Conservation (phyloP, 371 early-diverging fungal species). For the Rhizopus sp. region DNA sequence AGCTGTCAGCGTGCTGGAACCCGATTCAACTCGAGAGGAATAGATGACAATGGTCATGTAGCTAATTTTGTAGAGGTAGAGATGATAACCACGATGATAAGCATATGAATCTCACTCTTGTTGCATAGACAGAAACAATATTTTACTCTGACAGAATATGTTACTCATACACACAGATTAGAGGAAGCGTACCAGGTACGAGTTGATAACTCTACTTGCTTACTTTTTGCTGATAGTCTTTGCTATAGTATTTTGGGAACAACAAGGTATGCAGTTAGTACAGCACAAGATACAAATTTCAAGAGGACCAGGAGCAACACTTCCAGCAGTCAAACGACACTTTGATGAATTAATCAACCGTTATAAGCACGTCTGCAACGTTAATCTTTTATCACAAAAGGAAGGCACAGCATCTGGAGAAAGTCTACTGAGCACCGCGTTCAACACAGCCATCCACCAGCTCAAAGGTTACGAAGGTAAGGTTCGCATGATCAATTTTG, state of each 20-base stretch:
- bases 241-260: slow-evolving; percentile 91
- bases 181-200: slow-evolving; percentile 92
- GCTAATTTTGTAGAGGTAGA: slow-evolving; percentile 97
- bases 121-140: slow-evolving; percentile 70
- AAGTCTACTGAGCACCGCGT: slow-evolving; percentile 69
- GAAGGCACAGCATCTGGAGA: slow-evolving; percentile 68
- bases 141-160: slow-evolving; percentile 59
- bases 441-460: slow-evolving; percentile 58
- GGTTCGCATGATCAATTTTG: slow-evolving; percentile 72
- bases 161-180: slow-evolving; percentile 77
- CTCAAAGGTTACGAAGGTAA: slow-evolving; percentile 20
- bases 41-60: slow-evolving; percentile 95
- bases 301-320: slow-evolving; percentile 66
- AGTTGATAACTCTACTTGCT: not conserved
- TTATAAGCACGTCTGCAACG: slow-evolving; percentile 75
- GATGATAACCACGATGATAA: not conserved
- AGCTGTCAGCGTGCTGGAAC: slow-evolving; percentile 95
- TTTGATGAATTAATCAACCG: slow-evolving; percentile 74
- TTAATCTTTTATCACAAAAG: slow-evolving; percentile 82
- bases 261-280: slow-evolving; percentile 83
- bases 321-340: slow-evolving; percentile 81
- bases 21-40: slow-evolving; percentile 94
- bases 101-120: not conserved
- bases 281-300: slow-evolving; percentile 81
- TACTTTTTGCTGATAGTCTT: not conserved